Base-by-base conservation (phyloP, 805 yeast genomes). In the Lipomyces yamadae region DNA sequence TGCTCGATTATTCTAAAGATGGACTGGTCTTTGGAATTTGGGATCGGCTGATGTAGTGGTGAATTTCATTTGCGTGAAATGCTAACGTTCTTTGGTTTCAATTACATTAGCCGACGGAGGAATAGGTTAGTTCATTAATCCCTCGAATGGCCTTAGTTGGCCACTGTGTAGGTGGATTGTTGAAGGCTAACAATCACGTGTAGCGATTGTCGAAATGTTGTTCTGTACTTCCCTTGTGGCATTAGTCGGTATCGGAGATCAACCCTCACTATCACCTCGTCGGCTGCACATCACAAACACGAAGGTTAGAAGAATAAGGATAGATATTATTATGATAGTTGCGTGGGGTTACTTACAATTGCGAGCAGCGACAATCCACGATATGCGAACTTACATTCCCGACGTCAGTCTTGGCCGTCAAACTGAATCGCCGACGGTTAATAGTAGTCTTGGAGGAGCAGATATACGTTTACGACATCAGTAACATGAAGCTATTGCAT, bases 341-440 rank as follows among this genome's bases (percentile, higher is more conserved):
- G 18, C 24, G 13, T 8, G 13, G 2, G 10, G 55, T 15, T 52
- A 32, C 30, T 53, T 24, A 29, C 5, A 15, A 55, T 34, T 30
- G 32, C 13, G 11, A 29, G 30, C 50, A 89, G 76, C 83, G 93
- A 62, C 84, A 85, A 67, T 78, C 88, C 1, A 82, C 85, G 1
- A 92, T 94, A 24, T 94, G 98, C 78, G 98, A 94, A 75, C 80
- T 94, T 72, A 86, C 94, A 0, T 95, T 92, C 77, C 94, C 97
- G 0, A 85, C 91, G 3, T 80, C 87, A 6, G 88, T 94, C 1
- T 79, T 89, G 34, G 86, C 85, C 60, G 88, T 94, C 42, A 86
- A 86, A 72, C 83, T 94, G 79, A 95, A 94, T 77, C 83, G 98
- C 55, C 89, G 90, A 72, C 80, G 98, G 56, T 82, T 94, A 70